These are phyloP conservation scores for Pedinophyceae sp. DNA, from an alignment of 139 green algal species.

Conservation along the genomic window DNA sequence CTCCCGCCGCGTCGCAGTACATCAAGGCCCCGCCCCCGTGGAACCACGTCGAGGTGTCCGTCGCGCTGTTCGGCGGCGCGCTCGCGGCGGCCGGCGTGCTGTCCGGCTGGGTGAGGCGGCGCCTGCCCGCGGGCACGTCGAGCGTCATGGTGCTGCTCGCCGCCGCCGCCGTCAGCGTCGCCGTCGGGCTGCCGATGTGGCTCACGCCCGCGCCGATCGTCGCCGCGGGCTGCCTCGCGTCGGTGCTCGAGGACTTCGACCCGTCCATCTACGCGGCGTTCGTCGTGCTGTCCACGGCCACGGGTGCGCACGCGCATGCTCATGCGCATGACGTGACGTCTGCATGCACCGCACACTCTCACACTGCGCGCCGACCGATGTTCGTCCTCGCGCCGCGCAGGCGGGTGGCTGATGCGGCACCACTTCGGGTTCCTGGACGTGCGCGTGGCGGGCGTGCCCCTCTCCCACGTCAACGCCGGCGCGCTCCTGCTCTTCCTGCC, in stretches of 20 bases:
- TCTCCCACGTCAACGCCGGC: too few species aligned
- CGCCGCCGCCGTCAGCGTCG: conserved; percentile 33
- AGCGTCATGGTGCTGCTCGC: conserved; percentile 18
- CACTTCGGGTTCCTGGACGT: conserved; percentile 84
- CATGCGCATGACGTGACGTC: too few species aligned
- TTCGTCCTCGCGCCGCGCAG: too few species aligned
- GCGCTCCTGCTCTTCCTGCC: conserved; percentile 48
- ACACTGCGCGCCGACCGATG: too few species aligned
- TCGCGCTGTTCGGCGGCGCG: conserved; percentile 48
- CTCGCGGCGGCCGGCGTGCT: conserved; percentile 30
- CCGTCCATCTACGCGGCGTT: too few species aligned
- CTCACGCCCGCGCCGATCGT: conserved; percentile 68
- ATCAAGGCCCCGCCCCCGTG: conserved; percentile 69
- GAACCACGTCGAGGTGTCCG: conserved; percentile 69
- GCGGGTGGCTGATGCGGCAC: conserved; percentile 48
- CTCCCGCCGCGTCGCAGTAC: too few species aligned
- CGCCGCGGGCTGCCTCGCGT: conserved; percentile 50
- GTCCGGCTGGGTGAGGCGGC: conserved; percentile 11
- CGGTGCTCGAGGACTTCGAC: conserved; percentile 67
- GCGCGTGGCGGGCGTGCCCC: conserved; percentile 27
- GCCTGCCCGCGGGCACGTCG: not conserved
- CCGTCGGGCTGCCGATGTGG: conserved; percentile 46
- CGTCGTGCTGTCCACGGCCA: too few species aligned
- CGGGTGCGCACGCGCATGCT: too few species aligned
- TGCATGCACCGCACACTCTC: too few species aligned